Conservation (phyloP, 139 green algal genomes). For the Eudorina sp. region DNA sequence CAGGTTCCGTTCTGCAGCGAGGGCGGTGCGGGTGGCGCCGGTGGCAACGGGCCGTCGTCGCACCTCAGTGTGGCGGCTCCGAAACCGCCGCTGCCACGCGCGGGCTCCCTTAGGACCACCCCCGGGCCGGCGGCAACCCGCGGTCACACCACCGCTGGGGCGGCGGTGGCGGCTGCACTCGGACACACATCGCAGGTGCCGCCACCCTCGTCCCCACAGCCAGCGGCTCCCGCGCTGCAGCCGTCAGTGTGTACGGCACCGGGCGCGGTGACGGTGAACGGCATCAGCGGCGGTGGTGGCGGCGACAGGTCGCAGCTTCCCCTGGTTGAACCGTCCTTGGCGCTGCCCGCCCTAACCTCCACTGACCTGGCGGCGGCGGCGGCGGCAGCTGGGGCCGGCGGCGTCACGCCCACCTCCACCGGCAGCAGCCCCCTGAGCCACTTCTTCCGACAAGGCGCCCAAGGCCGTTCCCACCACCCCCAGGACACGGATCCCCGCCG, state of each 20-base stretch:
- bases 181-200: no score
- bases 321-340: no score
- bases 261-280: no score
- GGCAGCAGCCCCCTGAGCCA: background rate
- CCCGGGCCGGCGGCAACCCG: background rate
- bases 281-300: no score
- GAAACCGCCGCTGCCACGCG: constrained; percentile 31
- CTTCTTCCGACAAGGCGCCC: background rate
- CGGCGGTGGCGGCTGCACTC: background rate
- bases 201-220: no score
- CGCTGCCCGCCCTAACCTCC: no score
- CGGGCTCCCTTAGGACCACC: background rate
- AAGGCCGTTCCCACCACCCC: no score
- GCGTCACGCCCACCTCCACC: background rate
- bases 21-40: background rate
- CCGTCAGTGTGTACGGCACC: no score
- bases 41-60: background rate
- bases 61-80: background rate
- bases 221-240: no score
- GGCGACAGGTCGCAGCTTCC: no score
- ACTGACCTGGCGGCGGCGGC: background rate
- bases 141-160: background rate
- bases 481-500: no score
- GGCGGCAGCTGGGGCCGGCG: background rate
- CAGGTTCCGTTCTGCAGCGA: background rate